These are phyloP conservation scores for Cordyceps fumosorosea DNA, from an alignment of 2,329 filamentous ascomycete genomes.

Conservation along the genomic window DNA sequence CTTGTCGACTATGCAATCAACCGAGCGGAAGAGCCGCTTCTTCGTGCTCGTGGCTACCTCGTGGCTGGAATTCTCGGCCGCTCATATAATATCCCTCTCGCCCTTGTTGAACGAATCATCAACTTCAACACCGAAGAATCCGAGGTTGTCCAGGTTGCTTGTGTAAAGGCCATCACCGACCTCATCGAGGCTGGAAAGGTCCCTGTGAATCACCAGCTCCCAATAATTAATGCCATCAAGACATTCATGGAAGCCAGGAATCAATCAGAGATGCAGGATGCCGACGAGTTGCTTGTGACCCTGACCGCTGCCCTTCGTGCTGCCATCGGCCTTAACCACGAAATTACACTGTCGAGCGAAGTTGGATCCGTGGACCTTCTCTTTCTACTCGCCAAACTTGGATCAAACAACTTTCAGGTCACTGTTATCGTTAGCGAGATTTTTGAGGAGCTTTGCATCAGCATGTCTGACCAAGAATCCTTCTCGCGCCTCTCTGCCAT, in stretches of 20 bases:
- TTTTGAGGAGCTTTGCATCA: slow-evolving; percentile 78
- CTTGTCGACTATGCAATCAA: slow-evolving; percentile 74
- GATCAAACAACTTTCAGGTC: slow-evolving; percentile 85
- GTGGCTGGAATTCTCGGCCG: slow-evolving; percentile 75
- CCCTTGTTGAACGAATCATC: slow-evolving; percentile 54
- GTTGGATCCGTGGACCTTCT: slow-evolving; percentile 73
- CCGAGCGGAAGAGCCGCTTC: slow-evolving; percentile 62
- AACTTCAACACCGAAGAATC: slow-evolving; percentile 68
- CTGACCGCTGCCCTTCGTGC: slow-evolving; percentile 80
- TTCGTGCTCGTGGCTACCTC: slow-evolving; percentile 81
- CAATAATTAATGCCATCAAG: slow-evolving; percentile 56
- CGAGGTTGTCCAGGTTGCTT: slow-evolving; percentile 87
- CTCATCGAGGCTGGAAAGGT: slow-evolving; percentile 50
- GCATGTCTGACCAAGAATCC: slow-evolving; percentile 58
- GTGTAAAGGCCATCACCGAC: slow-evolving; percentile 76
- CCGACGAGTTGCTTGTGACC: slow-evolving; percentile 86
- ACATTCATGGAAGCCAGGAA: slow-evolving; percentile 76
- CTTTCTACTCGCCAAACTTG: slow-evolving; percentile 83
- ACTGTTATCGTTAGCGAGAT: slow-evolving; percentile 82
- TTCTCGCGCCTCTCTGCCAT: slow-evolving; percentile 78
- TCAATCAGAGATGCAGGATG: slow-evolving; percentile 74
- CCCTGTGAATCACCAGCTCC: slow-evolving; percentile 49
- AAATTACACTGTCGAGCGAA: slow-evolving; percentile 64
- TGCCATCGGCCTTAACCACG: slow-evolving; percentile 72
- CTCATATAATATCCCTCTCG: slow-evolving; percentile 56